These are phyloP conservation scores for Aspergillus intermedius DNA, from an alignment of 2,329 filamentous ascomycete species.

Conservation along the genomic window DNA sequence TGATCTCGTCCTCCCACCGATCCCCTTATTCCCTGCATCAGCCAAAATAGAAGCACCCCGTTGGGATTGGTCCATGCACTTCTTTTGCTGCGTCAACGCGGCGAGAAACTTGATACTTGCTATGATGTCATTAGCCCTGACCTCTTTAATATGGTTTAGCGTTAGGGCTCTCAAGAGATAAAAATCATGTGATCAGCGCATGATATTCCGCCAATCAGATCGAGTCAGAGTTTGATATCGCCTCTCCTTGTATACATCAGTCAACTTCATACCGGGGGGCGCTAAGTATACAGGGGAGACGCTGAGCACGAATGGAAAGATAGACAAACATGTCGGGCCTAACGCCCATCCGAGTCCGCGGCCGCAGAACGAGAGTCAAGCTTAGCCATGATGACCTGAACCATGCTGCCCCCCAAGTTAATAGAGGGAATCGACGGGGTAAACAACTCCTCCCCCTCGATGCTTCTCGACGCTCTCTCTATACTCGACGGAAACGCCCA, in stretches of 20 bases:
- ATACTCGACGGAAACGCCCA: too few relatives aligned
- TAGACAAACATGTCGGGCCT: constrained; percentile 1
- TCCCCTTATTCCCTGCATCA: too few relatives aligned
- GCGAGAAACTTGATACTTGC: neutral
- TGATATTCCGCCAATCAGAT: too few relatives aligned
- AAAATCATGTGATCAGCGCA: neutral
- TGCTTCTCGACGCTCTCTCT: neutral
- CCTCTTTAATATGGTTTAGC: neutral
- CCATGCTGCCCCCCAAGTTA: neutral
- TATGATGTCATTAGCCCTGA: neutral
- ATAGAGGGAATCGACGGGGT: constrained; percentile 9
- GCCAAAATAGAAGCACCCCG: too few relatives aligned
- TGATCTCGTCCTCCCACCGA: too few relatives aligned
- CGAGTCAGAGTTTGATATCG: too few relatives aligned
- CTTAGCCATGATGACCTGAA: constrained; percentile 2
- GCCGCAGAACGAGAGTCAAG: constrained; percentile 16
- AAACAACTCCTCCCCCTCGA: constrained; percentile 5
- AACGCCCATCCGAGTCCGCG: constrained; percentile 28
- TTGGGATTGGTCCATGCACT: too few relatives aligned
- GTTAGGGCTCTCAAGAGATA: neutral
- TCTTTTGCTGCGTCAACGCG: neutral
- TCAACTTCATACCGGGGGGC: neutral
- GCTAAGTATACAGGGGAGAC: neutral
- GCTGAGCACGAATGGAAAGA: neutral
- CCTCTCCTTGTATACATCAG: neutral